Evolutionary conservation across 192 early-diverging fungal species (phyloP), one percentile per base, ranked within the genome.

Genomic region (Spinellus fusiger): DNA sequence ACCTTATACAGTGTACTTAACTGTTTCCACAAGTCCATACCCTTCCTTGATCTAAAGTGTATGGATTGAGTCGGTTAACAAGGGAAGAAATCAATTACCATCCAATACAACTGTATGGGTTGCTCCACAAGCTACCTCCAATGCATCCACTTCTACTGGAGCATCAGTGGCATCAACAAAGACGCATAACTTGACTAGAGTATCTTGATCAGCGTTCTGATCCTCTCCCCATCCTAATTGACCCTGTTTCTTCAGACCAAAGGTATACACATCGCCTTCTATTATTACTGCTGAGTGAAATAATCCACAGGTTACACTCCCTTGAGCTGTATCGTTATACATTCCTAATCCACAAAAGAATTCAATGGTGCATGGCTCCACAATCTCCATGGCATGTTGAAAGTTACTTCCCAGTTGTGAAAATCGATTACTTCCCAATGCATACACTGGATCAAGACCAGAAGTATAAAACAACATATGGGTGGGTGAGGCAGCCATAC

Each of bases 241-340:
- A 1, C 59, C 59, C n/a, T 61, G 32, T 32, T 61, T 61, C n/a
- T 22, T 49, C 48, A 46, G 37, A 3, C 59, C 59, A 61, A 61
- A 61, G 16, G 59, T 61, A 35, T 61, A 61, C 2, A 61, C 59
- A 50, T 61, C 59, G 0, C 59, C 59, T 6, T 13, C 25, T 7
- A 61, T 12, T 3, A 52, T 15, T 22, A 61, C 59, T 1, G 32
- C 48, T 7, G 59, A 61, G 33, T 61, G 59, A 2, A 61, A 61
- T 3, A 22, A 23, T 8, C 49, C 32, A 18, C 59, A 61, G 0
- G 47, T 16, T n/a, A 50, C n/a, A 44, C 40, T 44, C 10, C 40
- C 40, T 3, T 44, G 15, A 1, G 5, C 6, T 1, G 59, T 50
- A 1, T 1, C 16, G 18, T 12, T 5, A 44, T 12, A 18, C 8